Evolutionary conservation across 345 rosid genomes (phyloP).

Genomic region (Gossypium raimondii): DNA sequence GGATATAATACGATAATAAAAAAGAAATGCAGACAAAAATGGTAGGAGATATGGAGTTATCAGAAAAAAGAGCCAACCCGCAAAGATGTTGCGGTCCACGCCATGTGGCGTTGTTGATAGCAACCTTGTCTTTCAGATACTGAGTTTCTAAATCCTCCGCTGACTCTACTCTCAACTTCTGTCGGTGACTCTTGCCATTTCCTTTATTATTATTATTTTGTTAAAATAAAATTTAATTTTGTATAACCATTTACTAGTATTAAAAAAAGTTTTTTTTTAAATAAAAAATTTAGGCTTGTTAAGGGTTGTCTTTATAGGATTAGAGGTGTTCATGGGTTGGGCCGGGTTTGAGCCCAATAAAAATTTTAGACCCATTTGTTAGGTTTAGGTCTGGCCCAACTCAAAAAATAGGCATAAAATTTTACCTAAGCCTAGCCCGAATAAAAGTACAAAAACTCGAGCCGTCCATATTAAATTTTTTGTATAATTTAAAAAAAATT

Average conservation of each 20-base stretch:
- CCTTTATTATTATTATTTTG: background rate
- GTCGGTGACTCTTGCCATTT: background rate
- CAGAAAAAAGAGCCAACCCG: background rate
- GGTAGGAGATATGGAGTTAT: background rate
- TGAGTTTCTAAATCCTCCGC: no score
- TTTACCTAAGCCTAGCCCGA: accelerated
- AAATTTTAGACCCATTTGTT: no score
- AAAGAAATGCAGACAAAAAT: background rate
- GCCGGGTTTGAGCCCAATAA: no score
- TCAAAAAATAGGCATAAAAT: no score
- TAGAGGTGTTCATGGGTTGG: accelerated
- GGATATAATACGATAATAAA: background rate
- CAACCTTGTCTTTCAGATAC: background rate
- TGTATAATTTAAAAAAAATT: no score
- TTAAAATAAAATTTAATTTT: background rate
- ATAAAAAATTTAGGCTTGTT: no score
- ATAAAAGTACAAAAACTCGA: no score
- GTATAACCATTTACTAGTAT: no score
- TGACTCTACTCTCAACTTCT: background rate
- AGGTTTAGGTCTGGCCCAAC: accelerated
- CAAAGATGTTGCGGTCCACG: background rate
- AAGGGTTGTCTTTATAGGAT: no score
- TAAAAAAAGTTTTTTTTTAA: no score
- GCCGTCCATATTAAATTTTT: no score
- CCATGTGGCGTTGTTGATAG: background rate